A percentile compares a stretch with the other conserved stretches of the same genome.
phyloP scores from a whole-genome alignment of 2,329 filamentous ascomycete species.

The Phyllosticta capitalensis region DNA sequence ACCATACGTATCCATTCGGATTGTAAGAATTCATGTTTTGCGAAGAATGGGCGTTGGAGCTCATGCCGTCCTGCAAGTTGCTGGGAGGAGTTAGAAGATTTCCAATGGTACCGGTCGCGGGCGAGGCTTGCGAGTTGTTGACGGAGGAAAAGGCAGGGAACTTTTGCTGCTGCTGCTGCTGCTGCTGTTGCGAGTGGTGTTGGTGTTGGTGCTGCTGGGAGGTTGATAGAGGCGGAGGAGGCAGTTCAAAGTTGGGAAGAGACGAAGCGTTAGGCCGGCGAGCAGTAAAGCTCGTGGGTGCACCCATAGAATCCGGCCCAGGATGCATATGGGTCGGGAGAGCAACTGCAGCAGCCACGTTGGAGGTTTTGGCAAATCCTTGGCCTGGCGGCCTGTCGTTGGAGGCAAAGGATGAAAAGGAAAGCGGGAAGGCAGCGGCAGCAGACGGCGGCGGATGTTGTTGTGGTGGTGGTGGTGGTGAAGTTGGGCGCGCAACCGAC shows the following conservation, averaged over 20 bases:
- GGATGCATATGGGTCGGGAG: slow-evolving; percentile 54
- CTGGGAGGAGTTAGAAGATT: slow-evolving; percentile 55
- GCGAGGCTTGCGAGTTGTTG: slow-evolving; percentile 36
- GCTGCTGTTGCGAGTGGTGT: not conserved
- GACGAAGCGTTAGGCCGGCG: slow-evolving; percentile 60
- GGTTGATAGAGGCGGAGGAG: slow-evolving; percentile 50
- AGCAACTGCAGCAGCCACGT: slow-evolving; percentile 54
- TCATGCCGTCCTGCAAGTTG: slow-evolving; percentile 48
- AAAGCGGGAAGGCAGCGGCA: slow-evolving; percentile 24
- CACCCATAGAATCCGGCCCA: slow-evolving; percentile 50
- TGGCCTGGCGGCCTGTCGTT: slow-evolving; percentile 33
- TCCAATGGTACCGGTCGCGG: slow-evolving; percentile 39
- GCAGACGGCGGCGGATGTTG: not conserved
- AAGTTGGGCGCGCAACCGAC: slow-evolving; percentile 31
- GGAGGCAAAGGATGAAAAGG: slow-evolving; percentile 25
- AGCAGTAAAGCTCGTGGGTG: slow-evolving; percentile 57
- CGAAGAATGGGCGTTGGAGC: slow-evolving; percentile 50
- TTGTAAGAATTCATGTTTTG: slow-evolving; percentile 49
- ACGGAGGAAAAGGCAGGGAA: slow-evolving; percentile 21
- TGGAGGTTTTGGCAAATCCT: slow-evolving; percentile 39
- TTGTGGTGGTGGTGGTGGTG: slow-evolving; percentile 28
- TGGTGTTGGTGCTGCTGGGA: slow-evolving; percentile 11
- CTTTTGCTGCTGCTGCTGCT: slow-evolving; percentile 19
- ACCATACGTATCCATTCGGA: slow-evolving; percentile 52
- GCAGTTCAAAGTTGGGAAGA: slow-evolving; percentile 60